These are phyloP conservation scores for Lactarius vividus DNA, from an alignment of 768 basidiomycete genomes.

Conservation along the genomic window DNA sequence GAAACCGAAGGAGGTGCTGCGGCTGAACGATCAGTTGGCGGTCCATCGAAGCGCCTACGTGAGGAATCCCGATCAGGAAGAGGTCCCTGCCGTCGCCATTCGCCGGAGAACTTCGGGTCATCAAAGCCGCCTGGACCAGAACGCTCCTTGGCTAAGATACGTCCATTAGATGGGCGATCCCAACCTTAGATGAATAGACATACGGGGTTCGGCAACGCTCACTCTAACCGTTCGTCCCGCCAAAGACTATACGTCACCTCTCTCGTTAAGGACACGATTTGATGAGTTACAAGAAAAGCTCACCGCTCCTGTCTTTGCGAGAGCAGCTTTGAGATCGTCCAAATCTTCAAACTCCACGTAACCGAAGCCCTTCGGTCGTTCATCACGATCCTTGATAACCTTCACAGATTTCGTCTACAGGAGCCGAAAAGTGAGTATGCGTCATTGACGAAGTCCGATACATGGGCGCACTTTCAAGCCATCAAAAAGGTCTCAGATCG, in stretches of 20 bases:
- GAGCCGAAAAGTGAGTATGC: constrained; percentile 1
- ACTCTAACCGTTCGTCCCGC: constrained; percentile 81
- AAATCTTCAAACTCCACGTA: constrained; percentile 93
- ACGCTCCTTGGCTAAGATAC: constrained; percentile 69
- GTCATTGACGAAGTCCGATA: neutral
- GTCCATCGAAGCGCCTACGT: constrained; percentile 65
- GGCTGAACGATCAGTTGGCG: constrained; percentile 42
- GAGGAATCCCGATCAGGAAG: constrained; percentile 70
- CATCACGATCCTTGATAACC: constrained; percentile 90
- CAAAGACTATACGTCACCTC: constrained; percentile 47
- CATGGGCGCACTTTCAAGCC: constrained; percentile 50
- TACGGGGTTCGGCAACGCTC: constrained; percentile 95
- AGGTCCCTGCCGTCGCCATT: constrained; percentile 88
- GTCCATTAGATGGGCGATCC: neutral
- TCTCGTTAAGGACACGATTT: neutral
- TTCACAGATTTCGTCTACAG: constrained; percentile 77
- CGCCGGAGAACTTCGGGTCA: constrained; percentile 75
- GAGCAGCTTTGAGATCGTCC: constrained; percentile 81
- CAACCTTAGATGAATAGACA: constrained; percentile 37
- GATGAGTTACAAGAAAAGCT: constrained; percentile 32
- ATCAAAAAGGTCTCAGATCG: constrained; percentile 82
- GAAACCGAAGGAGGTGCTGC: constrained; percentile 49
- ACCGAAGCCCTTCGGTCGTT: constrained; percentile 96
- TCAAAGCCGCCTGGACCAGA: constrained; percentile 54
- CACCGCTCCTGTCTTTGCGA: constrained; percentile 69